A percentile compares a stretch with the other conserved stretches of the same genome.
Evolutionary conservation across 192 early-diverging fungal species (phyloP).

Genomic region (Coemansia sp.): DNA sequence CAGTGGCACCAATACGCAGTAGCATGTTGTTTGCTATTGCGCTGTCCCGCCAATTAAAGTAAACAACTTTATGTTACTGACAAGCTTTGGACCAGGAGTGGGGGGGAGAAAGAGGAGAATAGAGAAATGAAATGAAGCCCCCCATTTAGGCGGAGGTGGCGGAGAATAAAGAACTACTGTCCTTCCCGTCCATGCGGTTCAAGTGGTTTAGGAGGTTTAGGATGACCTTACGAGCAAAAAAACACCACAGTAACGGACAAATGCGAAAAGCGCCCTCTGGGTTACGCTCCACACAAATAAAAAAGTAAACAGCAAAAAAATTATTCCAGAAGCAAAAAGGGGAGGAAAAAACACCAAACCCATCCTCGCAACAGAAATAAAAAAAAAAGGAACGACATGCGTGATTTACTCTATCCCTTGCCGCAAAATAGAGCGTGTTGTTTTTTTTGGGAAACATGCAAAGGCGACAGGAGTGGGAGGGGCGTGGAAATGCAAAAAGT

Average conservation of each 20-base stretch:
- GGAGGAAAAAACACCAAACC: not conserved
- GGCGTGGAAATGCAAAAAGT: slow-evolving; percentile 8
- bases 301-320: slow-evolving; percentile 4
- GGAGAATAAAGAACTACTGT: not conserved
- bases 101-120: not conserved
- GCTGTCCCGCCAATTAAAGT: not conserved
- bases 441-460: not conserved
- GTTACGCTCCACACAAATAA: too few species aligned
- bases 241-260: not conserved
- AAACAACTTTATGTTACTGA: not conserved
- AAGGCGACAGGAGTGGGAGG: too few species aligned
- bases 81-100: not conserved
- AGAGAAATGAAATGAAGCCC: too few species aligned
- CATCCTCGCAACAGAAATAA: not conserved
- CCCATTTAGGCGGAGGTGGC: not conserved
- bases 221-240: not conserved
- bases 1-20: not conserved
- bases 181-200: too few species aligned
- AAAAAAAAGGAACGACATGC: not conserved
- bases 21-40: not conserved
- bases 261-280: too few species aligned
- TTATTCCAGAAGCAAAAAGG: slow-evolving; percentile 9
- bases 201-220: too few species aligned
- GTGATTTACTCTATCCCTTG: slow-evolving; percentile 12
- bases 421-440: slow-evolving; percentile 10